These are phyloP conservation scores for Boletales sp. DNA, from an alignment of 768 basidiomycete species.

Conservation along the genomic window DNA sequence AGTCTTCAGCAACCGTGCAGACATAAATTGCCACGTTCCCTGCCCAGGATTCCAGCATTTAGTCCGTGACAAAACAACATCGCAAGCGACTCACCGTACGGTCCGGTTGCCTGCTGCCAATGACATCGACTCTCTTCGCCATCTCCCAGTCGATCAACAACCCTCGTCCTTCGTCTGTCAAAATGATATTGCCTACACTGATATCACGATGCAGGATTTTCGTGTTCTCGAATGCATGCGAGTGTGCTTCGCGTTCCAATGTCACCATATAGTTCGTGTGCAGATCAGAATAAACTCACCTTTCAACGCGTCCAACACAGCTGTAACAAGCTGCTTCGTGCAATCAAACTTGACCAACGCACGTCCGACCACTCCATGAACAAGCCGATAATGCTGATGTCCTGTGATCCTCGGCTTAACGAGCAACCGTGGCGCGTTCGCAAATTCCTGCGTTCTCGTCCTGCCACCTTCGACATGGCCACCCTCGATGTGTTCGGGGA, in stretches of 20 bases:
- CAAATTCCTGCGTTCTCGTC: background rate
- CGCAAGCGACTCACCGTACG: too few species aligned
- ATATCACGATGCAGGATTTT: constrained; percentile 19
- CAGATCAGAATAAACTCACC: too few species aligned
- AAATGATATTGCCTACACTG: too few species aligned
- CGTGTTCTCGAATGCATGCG: constrained; percentile 14
- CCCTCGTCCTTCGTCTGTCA: background rate
- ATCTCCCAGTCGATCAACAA: background rate
- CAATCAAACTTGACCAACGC: background rate
- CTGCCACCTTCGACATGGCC: background rate
- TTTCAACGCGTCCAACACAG: too few species aligned
- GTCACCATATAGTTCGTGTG: background rate
- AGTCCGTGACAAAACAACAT: too few species aligned
- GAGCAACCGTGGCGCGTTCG: background rate
- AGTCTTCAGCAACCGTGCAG: too few species aligned
- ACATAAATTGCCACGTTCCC: constrained; percentile 9
- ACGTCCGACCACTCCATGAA: background rate
- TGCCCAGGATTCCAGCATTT: too few species aligned
- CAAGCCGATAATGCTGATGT: constrained; percentile 1
- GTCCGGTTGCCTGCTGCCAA: too few species aligned
- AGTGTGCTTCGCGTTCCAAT: constrained; percentile 18
- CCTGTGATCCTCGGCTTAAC: background rate
- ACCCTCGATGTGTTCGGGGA: too few species aligned
- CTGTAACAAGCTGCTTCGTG: background rate
- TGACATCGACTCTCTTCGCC: too few species aligned